Evolutionary conservation across 805 yeast species (phyloP), one percentile per base, ranked within the genome.

Genomic region (Pichia manshurica): DNA sequence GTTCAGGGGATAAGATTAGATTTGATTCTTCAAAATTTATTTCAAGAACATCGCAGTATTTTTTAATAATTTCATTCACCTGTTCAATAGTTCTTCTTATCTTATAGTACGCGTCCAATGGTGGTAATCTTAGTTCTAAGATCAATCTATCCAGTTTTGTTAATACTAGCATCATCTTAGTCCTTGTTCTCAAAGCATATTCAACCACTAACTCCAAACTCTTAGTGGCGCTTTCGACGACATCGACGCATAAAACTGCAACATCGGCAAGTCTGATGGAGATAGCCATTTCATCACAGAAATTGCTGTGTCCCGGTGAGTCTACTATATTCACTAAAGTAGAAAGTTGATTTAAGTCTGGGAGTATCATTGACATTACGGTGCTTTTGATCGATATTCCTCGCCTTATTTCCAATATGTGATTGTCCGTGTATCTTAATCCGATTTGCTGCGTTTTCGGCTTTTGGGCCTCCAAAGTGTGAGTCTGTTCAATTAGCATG

Each of bases 301-400:
- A 93, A 58, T 88, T 82, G 0, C 78, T 75, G 64, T 93, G 98
- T 0, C 99, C 99, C 0, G 99, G 99, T 0, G 96, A 71, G 58
- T 95, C 99, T 0, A 88, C 54, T 0, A 90, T 52, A 57, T 84
- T 87, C 19, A 82, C 56, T 0, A 78, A 77, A 16, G 68, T 64
- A 0, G 95, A 82, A 51, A 75, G 78, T 1, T 71, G 76, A 13
- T 62, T 65, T 25, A 77, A 52, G 58, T 79, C 78, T 0, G 75
- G 77, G 15, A 83, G 62, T 6, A 90, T 61, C 9, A 87, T 55
- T 0, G 91, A 69, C 53, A 84, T 72, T 0, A 87, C 81, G 1
- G 82, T 67, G 1, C 83, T 45, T 56, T 81, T 81, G 15, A 87
- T 72, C 1, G 95, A 72, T 5, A 87, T 53, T 0, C 89, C 90